Conservation (phyloP, 306 rosid genomes). For the Casuarina equisetifolia region DNA sequence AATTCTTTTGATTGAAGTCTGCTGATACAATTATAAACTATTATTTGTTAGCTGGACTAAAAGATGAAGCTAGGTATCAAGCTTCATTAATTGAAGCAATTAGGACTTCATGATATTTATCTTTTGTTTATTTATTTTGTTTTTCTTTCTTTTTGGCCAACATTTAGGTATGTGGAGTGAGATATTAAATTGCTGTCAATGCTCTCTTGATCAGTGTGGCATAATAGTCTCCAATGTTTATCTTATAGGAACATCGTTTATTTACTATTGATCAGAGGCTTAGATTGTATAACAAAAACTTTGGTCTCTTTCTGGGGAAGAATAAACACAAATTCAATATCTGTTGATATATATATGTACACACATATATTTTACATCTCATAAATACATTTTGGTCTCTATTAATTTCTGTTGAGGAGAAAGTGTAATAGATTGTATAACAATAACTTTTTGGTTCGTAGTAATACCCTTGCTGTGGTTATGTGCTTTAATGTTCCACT, state of each 20-base stretch:
- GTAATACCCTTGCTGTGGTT: too few relatives aligned
- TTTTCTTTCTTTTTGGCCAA: neutral
- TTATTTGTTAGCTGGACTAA: neutral
- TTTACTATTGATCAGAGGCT: too few relatives aligned
- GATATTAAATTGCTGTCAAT: neutral
- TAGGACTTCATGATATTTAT: conserved; percentile 7
- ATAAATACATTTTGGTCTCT: too few relatives aligned
- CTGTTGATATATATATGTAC: too few relatives aligned
- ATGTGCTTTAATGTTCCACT: too few relatives aligned
- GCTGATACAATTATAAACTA: neutral
- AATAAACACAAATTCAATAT: too few relatives aligned
- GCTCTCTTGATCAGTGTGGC: neutral
- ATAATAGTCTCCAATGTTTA: neutral
- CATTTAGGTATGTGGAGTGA: neutral
- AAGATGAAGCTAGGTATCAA: neutral
- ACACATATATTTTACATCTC: too few relatives aligned
- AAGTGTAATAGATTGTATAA: too few relatives aligned
- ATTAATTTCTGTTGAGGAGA: too few relatives aligned
- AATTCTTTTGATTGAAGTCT: neutral
- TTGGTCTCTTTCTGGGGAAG: too few relatives aligned
- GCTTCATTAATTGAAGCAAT: neutral
- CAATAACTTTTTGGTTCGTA: too few relatives aligned
- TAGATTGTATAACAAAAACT: too few relatives aligned
- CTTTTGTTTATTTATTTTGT: neutral
- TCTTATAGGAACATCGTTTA: neutral